Percentiles rank a stretch among this genome's conserved stretches.
These are phyloP conservation scores for Acarospora socialis DNA, from an alignment of 2,329 filamentous ascomycete species.

Conservation along the genomic window DNA sequence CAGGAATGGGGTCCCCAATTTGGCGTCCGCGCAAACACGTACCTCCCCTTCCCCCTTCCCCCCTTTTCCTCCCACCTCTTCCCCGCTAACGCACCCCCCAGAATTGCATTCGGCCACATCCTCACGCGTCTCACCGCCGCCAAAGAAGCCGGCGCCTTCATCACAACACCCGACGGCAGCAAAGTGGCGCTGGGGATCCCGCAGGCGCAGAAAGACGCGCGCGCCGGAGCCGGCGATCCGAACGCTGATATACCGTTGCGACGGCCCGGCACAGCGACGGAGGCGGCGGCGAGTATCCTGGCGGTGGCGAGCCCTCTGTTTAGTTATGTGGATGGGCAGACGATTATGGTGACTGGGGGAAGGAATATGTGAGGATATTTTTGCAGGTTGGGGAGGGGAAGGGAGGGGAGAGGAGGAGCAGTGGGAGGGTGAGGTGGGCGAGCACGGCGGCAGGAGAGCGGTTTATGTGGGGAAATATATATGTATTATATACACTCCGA, in stretches of 20 bases:
- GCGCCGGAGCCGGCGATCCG: constrained; percentile 27
- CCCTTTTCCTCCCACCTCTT: neutral
- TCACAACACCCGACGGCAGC: constrained; percentile 60
- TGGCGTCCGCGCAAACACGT: constrained; percentile 66
- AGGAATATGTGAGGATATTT: constrained; percentile 39
- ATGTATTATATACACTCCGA: too few species aligned
- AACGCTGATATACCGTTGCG: constrained; percentile 64
- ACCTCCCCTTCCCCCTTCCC: too few species aligned
- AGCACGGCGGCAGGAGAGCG: too few species aligned
- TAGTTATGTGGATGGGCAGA: constrained; percentile 75
- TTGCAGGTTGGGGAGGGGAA: too few species aligned
- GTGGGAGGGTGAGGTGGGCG: too few species aligned
- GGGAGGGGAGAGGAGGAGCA: too few species aligned
- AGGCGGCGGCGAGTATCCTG: constrained; percentile 65
- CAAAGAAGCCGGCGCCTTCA: constrained; percentile 71
- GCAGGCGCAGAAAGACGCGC: constrained; percentile 38
- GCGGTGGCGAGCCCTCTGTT: constrained; percentile 71
- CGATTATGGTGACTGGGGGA: constrained; percentile 73
- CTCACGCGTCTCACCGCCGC: constrained; percentile 65
- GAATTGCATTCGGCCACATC: constrained; percentile 68
- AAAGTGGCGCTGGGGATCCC: constrained; percentile 65
- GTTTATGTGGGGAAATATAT: too few species aligned
- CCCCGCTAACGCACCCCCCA: too few species aligned
- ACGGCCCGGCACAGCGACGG: constrained; percentile 60
- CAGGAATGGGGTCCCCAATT: constrained; percentile 67